These are phyloP conservation scores for Entrophospora sp. DNA, from an alignment of 192 early-diverging fungal genomes.

Conservation along the genomic window DNA sequence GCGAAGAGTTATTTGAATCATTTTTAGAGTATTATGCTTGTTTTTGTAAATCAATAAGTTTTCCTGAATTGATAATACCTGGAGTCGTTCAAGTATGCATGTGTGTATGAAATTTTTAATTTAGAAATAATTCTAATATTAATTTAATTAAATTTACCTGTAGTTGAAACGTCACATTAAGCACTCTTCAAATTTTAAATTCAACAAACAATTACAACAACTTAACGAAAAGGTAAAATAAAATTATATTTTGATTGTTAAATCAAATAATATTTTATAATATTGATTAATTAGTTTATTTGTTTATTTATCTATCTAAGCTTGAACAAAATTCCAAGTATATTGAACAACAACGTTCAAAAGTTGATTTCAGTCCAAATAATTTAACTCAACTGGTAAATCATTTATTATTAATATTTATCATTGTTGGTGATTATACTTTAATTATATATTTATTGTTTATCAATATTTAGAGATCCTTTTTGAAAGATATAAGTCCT, in stretches of 20 bases:
- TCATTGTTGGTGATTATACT: too few species aligned
- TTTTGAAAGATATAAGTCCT: not conserved
- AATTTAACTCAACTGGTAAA: conserved; percentile 36
- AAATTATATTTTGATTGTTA: not conserved
- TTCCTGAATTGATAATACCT: conserved; percentile 90
- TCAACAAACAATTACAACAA: conserved; percentile 74
- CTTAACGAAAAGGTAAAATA: conserved; percentile 65
- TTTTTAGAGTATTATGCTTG: conserved; percentile 70
- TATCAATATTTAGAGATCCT: not conserved
- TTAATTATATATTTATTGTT: not conserved
- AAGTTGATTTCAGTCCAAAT: conserved; percentile 54
- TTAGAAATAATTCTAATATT: not conserved
- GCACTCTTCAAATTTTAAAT: conserved; percentile 61
- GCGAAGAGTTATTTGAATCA: conserved; percentile 66
- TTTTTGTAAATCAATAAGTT: conserved; percentile 72
- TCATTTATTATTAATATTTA: too few species aligned
- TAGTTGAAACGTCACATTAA: conserved; percentile 77
- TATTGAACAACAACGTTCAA: conserved; percentile 63
- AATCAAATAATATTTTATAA: too few species aligned
- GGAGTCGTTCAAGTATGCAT: conserved; percentile 59
- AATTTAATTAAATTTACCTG: not conserved
- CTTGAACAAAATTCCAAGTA: conserved; percentile 71
- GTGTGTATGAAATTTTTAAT: not conserved
- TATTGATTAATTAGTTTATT: too few species aligned
- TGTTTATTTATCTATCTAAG: too few species aligned